Percentiles rank a stretch among this genome's conserved stretches.
These are phyloP conservation scores for Suhomyces terraborum DNA, from an alignment of 1,139 yeast genomes.

Conservation along the genomic window DNA sequence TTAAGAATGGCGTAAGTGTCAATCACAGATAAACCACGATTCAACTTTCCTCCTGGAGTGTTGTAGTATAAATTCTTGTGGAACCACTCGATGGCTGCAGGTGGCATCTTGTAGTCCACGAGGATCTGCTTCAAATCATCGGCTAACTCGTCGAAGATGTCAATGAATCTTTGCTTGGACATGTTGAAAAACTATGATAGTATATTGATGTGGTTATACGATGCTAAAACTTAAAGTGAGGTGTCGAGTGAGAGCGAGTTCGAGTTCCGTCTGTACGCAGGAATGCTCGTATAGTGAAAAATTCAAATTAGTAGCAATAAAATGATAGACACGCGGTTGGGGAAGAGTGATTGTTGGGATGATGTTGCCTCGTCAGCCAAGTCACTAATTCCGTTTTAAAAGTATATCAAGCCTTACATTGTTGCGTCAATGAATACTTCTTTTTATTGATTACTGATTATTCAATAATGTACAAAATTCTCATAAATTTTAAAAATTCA, in stretches of 20 bases:
- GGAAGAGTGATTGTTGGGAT: too few species aligned
- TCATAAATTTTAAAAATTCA: too few species aligned
- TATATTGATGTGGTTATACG: constrained; percentile 1
- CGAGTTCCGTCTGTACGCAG: not conserved
- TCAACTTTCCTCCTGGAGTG: constrained; percentile 95
- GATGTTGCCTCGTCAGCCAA: too few species aligned
- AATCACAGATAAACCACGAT: constrained; percentile 93
- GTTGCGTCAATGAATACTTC: too few species aligned
- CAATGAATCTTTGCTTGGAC: constrained; percentile 56
- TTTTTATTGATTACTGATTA: too few species aligned
- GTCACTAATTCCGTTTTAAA: too few species aligned
- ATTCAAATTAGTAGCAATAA: too few species aligned
- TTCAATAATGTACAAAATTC: too few species aligned
- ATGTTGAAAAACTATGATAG: constrained; percentile 2
- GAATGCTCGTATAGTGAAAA: not conserved
- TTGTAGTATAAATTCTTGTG: constrained; percentile 74
- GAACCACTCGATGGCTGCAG: constrained; percentile 88
- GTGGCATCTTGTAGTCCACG: constrained; percentile 74
- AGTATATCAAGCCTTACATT: too few species aligned
- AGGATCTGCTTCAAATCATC: constrained; percentile 66
- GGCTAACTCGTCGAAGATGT: constrained; percentile 76
- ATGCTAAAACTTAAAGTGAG: constrained; percentile 1
- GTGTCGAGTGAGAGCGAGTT: constrained; percentile 3
- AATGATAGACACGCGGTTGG: too few species aligned
- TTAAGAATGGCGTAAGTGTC: constrained; percentile 87